Evolutionary conservation across 225 moss, liverwort and hornwort genomes (phyloP), one percentile per base, ranked within the genome.

Genomic region (Takakia lepidozioides): DNA sequence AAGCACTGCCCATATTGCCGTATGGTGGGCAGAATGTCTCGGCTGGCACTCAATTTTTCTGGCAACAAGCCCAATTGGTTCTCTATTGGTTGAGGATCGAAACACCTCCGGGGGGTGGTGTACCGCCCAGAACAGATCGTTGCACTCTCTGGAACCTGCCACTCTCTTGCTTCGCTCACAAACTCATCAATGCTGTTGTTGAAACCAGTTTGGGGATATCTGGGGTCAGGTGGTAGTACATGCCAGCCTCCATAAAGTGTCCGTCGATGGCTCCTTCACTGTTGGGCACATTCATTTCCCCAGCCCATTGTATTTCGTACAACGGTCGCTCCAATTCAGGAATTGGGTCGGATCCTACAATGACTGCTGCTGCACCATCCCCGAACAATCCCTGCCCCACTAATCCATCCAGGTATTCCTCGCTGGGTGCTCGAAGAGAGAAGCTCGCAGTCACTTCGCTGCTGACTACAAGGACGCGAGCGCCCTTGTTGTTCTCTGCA

Each of bases 231-330:
- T 67, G 67, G 54, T 59, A 67, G 21, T 58, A 25, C 10, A 64
- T 32, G 21, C 64, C 64, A n/a, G 66, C 58, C 38, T 66, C 58
- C 2, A 58, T 66, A 25, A 66, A 27, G 9, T 59, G 58, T 10
- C 65, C 65, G 15, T 65, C 58, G 34, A 65, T 65, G 1, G 65
- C 65, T 27, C 51, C 58, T n/a, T 65, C 65, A 21, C 65, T 65
- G 49, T 62, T 52, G 1, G 61, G 61, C 14, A 62, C 35, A 19
- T 44, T 38, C 14, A 53, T 53, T 19, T 62, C 61, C 3, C 61
- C 61, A 1, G 61, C 61, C 61, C 61, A 62, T 17, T 43, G 42
- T 40, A 62, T 62, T 16, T 62, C 61, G 38, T 52, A 62, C 22
- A 62, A 43, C 3, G 52, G 52, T 9, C 32, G 43, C 61, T 62